Evolutionary conservation across 305 asterid species (phyloP), one percentile per base, ranked within the genome.

Genomic region (Andrographis paniculata): DNA sequence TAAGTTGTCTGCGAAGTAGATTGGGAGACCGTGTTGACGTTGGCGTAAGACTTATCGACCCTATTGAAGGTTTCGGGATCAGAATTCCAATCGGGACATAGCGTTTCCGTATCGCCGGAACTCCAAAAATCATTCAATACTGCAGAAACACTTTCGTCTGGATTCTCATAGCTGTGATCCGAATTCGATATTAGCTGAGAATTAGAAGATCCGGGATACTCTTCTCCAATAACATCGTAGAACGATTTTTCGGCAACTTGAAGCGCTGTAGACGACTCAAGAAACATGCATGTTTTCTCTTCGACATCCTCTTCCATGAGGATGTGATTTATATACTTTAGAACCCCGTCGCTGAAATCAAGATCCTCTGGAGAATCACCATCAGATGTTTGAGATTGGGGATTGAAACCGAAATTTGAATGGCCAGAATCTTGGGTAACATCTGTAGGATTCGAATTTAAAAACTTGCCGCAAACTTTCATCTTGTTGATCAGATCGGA

Each of bases 251-350:
- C 96, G 0, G 94, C 88, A 30, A 79, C 93, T 56, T 74, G 84
- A 64, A 82, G 78, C 35, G 96, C 94, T 3, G 81, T 73, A 22
- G 89, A 75, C 44, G 89, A 75, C 44, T 77, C 86, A 42, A 70
- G 93, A 62, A 87, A 72, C 80, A 61, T 72, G 48, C 84, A 63
- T 3, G 68, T 55, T 56, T 78, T 83, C 17, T 76, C 94, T 61
- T 78, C 94, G 68, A 76, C 81, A 17, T 80, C 83, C 59, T 83
- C 96, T 60, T 87, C 96, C 81, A 83, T 69, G 52, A 87, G 91
- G 55, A 87, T 80, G 19, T 80, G 81, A 51, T 53, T 76, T 31
- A 87, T 82, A 27, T 82, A 86, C 63, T 67, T 74, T 16, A 86
- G 82, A 22, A 79, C 84, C 42, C 42, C 81, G 66, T 85, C 94